Percentiles rank a stretch among this genome's conserved stretches.
Conservation (phyloP, 2,329 filamentous ascomycete species). For the Didymella keratinophila region DNA sequence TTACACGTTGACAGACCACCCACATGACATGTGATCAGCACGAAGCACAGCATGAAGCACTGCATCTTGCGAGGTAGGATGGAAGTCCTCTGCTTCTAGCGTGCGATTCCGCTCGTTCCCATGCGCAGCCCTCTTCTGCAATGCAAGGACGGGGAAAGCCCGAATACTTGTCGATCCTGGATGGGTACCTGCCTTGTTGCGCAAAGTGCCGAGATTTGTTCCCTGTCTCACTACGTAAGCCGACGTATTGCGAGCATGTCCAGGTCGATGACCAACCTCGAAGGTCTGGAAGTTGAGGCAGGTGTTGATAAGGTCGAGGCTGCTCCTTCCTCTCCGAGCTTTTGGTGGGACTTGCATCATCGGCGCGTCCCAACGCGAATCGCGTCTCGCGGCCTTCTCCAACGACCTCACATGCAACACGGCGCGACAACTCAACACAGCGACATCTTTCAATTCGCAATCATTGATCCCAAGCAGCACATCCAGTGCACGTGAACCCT, state of each 20-base stretch:
- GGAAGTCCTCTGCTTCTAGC: background rate
- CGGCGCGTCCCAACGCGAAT: background rate
- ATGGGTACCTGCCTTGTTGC: background rate
- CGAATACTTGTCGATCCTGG: background rate
- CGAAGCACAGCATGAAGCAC: no score
- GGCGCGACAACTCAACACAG: slow-evolving; percentile 6
- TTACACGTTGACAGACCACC: background rate
- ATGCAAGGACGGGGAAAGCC: background rate
- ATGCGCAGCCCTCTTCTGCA: background rate
- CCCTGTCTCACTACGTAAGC: background rate
- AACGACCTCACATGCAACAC: background rate
- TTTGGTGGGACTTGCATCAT: slow-evolving; percentile 5
- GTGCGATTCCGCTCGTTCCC: background rate
- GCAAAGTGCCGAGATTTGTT: background rate
- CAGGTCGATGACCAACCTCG: slow-evolving; percentile 12
- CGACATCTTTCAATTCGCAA: slow-evolving; percentile 2
- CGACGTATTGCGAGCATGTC: background rate
- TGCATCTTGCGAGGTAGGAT: background rate
- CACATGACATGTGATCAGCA: background rate
- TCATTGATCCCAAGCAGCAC: slow-evolving; percentile 6
- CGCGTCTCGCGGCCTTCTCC: background rate
- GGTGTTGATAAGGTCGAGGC: slow-evolving; percentile 14
- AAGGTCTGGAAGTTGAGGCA: slow-evolving; percentile 10
- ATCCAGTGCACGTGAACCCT: background rate
- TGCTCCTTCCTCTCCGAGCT: slow-evolving; percentile 14